phyloP scores from a whole-genome alignment of 2,329 filamentous ascomycete species.

The Rachicladosporium sp. region DNA sequence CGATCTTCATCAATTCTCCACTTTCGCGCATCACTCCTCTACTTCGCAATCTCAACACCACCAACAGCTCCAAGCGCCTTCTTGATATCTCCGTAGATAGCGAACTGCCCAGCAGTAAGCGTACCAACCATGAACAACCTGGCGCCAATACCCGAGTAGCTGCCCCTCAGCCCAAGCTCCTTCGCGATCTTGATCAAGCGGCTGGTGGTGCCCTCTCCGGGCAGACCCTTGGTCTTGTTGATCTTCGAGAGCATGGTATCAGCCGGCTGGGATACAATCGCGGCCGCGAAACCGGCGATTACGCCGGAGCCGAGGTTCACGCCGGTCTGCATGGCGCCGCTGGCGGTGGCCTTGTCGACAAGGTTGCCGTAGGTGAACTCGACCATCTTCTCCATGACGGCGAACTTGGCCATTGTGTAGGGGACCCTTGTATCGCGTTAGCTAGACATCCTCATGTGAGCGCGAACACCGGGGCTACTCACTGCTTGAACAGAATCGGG shows the following conservation, averaged over 20 bases:
- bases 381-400: conserved; percentile 80
- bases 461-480: conserved; percentile 9
- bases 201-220: conserved; percentile 69
- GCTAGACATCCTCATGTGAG: not conserved
- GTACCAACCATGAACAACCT: conserved; percentile 66
- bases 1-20: too few relatives aligned
- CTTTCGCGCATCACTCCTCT: not conserved
- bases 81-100: conserved; percentile 74
- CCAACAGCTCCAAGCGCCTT: conserved; percentile 55
- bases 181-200: conserved; percentile 79
- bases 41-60: conserved; percentile 56
- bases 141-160: conserved; percentile 70
- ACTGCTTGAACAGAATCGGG: conserved; percentile 74
- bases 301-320: conserved; percentile 80
- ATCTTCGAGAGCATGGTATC: conserved; percentile 93
- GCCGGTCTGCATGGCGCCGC: conserved; percentile 57
- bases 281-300: conserved; percentile 76
- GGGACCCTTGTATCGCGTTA: conserved; percentile 49
- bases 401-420: conserved; percentile 93
- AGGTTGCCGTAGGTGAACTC: conserved; percentile 53
- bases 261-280: conserved; percentile 76
- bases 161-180: conserved; percentile 67
- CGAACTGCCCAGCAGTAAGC: conserved; percentile 70
- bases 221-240: conserved; percentile 84
- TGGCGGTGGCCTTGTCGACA: conserved; percentile 59